phyloP scores from a whole-genome alignment of 1,139 yeast species.

The Meyerozyma elateridarum region DNA sequence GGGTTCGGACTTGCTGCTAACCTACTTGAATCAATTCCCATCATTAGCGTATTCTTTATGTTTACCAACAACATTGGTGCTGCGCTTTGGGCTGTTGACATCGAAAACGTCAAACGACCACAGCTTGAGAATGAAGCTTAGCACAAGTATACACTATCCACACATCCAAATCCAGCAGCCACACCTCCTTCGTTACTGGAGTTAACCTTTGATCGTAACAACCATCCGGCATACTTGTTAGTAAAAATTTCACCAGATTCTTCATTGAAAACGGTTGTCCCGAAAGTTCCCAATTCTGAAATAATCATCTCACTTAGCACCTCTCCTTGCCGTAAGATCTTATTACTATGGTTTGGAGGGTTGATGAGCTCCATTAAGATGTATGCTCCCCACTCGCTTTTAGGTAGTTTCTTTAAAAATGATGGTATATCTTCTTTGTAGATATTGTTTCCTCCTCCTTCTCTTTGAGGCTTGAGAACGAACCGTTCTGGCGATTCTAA shows the following conservation, averaged over 20 bases:
- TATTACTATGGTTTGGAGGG: conserved; percentile 65
- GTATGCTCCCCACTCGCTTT: conserved; percentile 82
- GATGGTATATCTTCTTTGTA: conserved; percentile 80
- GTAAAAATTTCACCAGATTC: conserved; percentile 47
- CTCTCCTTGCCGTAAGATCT: conserved; percentile 64
- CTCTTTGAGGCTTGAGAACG: conserved; percentile 95
- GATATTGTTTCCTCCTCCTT: conserved; percentile 91
- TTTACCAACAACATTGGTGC: conserved; percentile 70
- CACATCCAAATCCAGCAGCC: conserved; percentile 97
- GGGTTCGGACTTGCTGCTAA: conserved; percentile 60
- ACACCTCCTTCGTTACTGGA: conserved; percentile 95
- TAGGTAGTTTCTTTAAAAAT: conserved; percentile 58
- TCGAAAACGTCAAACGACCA: conserved; percentile 18
- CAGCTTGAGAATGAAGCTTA: conserved; percentile 18
- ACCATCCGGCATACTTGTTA: conserved; percentile 77
- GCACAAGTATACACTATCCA: conserved; percentile 64
- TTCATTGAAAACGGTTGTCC: conserved; percentile 73
- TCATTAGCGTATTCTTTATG: conserved; percentile 54
- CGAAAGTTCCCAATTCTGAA: conserved; percentile 89
- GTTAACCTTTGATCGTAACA: conserved; percentile 82
- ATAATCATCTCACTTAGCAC: conserved; percentile 64
- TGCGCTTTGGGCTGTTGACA: conserved; percentile 20
- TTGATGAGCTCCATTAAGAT: conserved; percentile 89
- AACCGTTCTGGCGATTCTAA: conserved; percentile 60
- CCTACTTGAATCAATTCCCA: conserved; percentile 55